phyloP scores from a whole-genome alignment of 768 basidiomycete genomes.

The Kwoniella bestiolae region DNA sequence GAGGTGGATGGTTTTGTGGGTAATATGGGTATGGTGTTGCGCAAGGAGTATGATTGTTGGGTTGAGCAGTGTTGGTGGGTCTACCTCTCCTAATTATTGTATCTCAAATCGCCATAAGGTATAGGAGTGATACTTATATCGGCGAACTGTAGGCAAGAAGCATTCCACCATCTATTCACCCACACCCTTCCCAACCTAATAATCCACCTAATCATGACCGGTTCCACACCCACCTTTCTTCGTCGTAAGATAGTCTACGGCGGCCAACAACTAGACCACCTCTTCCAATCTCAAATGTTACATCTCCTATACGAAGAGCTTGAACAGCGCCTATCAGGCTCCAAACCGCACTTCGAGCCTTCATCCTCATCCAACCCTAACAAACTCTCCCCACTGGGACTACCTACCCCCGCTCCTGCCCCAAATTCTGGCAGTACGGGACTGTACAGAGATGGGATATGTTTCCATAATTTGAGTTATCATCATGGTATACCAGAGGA shows the following conservation, averaged over 20 bases:
- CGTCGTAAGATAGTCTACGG: conserved; percentile 55
- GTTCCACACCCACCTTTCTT: conserved; percentile 49
- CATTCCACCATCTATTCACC: conserved; percentile 56
- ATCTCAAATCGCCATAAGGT: not conserved
- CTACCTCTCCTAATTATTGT: too few species aligned
- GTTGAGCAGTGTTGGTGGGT: conserved; percentile 58
- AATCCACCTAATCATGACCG: conserved; percentile 54
- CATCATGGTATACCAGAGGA: conserved; percentile 48
- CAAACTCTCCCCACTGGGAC: conserved; percentile 14
- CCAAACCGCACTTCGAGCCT: conserved; percentile 37
- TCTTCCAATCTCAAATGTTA: conserved; percentile 53
- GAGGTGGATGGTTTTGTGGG: conserved; percentile 54
- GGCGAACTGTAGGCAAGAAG: conserved; percentile 51
- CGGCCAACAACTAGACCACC: conserved; percentile 48
- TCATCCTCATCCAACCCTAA: conserved; percentile 23
- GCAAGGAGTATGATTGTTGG: conserved; percentile 56
- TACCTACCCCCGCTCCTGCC: conserved; percentile 18
- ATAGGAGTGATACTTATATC: too few species aligned
- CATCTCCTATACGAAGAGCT: conserved; percentile 51
- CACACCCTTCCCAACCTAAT: conserved; percentile 51
- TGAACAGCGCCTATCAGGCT: conserved; percentile 51
- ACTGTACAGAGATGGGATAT: conserved; percentile 48
- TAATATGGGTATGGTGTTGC: conserved; percentile 52
- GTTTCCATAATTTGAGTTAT: conserved; percentile 51
- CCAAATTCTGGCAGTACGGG: conserved; percentile 1